These are phyloP conservation scores for Jatropha curcas DNA, from an alignment of 345 rosid species.

Conservation along the genomic window DNA sequence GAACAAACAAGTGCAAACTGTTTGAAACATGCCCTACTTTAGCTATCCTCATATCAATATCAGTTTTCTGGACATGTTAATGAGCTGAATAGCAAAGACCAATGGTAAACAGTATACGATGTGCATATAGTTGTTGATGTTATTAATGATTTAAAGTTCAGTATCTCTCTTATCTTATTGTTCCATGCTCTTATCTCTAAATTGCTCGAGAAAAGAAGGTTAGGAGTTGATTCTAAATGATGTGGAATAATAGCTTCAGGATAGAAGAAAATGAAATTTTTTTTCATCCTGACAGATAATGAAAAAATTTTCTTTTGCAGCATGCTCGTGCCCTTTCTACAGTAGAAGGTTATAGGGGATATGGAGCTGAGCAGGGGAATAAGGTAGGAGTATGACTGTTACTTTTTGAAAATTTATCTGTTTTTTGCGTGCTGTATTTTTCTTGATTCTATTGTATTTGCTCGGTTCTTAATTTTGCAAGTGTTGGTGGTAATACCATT, in stretches of 20 bases:
- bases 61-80: not conserved
- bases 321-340: constrained; percentile 23
- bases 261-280: not conserved
- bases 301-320: constrained; percentile 7
- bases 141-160: not conserved
- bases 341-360: constrained; percentile 25
- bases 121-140: not conserved
- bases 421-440: not conserved
- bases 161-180: not conserved
- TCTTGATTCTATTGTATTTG: not conserved
- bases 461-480: not conserved
- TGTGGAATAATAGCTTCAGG: too few relatives aligned
- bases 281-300: not conserved
- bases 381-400: constrained; percentile 7
- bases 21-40: not conserved
- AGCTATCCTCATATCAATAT: not conserved
- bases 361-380: constrained; percentile 35
- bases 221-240: not conserved
- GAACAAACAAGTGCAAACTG: not conserved
- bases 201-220: not conserved
- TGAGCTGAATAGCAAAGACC: not conserved
- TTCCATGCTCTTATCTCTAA: not conserved
- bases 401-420: not conserved
- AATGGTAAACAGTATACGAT: not conserved
- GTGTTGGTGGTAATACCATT: not conserved